Evolutionary conservation across 1,139 yeast species (phyloP), one percentile per base, ranked within the genome.

Genomic region (Yarrowia galli): DNA sequence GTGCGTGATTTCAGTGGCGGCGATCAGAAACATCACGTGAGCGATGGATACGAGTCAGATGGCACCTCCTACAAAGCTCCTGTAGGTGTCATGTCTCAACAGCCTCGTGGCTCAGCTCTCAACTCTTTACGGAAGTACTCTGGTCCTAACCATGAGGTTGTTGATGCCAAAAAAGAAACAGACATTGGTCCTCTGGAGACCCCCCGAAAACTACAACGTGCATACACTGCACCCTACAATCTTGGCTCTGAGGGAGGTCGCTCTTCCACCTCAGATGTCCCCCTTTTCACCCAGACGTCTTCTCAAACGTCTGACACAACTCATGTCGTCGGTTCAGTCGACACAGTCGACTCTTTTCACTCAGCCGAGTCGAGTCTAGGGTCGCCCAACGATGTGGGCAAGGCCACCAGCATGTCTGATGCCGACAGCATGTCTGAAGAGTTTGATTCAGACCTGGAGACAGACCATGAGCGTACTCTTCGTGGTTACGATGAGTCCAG

Each of bases 221-320:
- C 56, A 3, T 20, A n/a, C 15, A 49, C 56, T 12, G 56, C 56
- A 2, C 56, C 56, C 23, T 49, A 49, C 56, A 49, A 49, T 49
- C 56, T 49, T 3, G 56, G 56, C 9, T 49, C 56, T 13, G 56
- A 53, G 15, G 46, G 36, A 13, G 46, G 36, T 2, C 45, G 23
- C 10, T 40, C 61, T 12, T 54, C 61, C 7, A 18, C 61, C 6
- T 54, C 61, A 3, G 61, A 54, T 3, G 36, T 54, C 2, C 61
- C 61, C n/a, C 36, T 54, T 5, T 54, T 54, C 48, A 54, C 61
- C 8, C 61, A 54, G n/a, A 25, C 61, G n/a, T 54, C 61, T 3
- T 54, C 61, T 12, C 61, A 54, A n/a, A 54, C 61, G 13, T 54
- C 61, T 3, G 36, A 54, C 13, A 53, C 63, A 9, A 25, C 63